Base-by-base conservation (phyloP, 306 rosid genomes). In the Canavalia ensiformis region DNA sequence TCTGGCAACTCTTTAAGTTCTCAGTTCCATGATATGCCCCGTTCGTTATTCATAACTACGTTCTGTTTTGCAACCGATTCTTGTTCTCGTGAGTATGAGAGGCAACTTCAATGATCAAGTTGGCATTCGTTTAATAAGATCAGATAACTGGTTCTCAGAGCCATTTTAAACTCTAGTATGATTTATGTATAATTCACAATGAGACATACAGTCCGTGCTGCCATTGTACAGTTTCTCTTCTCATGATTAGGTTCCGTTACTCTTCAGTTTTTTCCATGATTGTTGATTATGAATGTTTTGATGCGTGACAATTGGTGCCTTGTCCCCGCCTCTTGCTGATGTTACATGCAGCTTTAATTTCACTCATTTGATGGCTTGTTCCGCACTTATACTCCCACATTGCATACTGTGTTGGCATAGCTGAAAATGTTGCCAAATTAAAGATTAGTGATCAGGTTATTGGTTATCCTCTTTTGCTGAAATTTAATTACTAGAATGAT, bases 131-230 rank as follows among this genome's bases (percentile, higher is more conserved):
- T 7, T 29, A 44, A 77, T 67, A 8, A 1, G 56, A 12, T 37
- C 7, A 35, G 37, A 41, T 5, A 77, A 25, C 34, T 44, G 44
- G 55, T 41, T 42, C 34, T 74, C 11, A 30, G 8, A 42, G 42
- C 8, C 58, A 47, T 75, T 42, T 45, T 12, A 28, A 52, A 18
- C 34, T 11, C 33, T 54, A 25, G 67, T 63, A 11, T 39, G 59
- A n/a, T 33, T 69, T 9, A 35, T 56, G 30, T 56, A 68, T 44
- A 70, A 70, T 52, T 79, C 35, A 9, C 13, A 65, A n/a, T 7
- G 30, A 59, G 59, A 34, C 31, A 37, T 57, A 55, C 34, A 49
- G 7, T n/a, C 41, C 6, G 34, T 77, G 44, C 45, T 67, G 35
- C 11, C 72, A 42, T 12, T 4, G 2, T 39, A 55, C 56, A 11